Percentiles rank a stretch among this genome's conserved stretches.
phyloP scores from a whole-genome alignment of 129 eudicot species.

The Cynara cardunculus region DNA sequence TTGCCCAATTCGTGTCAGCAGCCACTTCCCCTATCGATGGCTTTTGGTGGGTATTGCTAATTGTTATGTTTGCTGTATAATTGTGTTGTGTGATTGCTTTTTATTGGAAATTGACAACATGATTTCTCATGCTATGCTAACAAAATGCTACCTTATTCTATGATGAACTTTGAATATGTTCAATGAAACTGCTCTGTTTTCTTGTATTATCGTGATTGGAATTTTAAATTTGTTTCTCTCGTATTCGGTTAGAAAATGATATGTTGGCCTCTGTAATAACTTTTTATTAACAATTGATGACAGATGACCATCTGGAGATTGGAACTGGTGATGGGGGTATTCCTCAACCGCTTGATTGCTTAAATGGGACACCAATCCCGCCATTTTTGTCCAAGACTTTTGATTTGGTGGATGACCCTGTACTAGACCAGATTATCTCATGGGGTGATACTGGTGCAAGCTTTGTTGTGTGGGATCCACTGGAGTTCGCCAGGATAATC shows the following conservation, averaged over 20 bases:
- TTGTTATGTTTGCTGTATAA: background rate
- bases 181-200: background rate
- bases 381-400: conserved; percentile 81
- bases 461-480: conserved; percentile 78
- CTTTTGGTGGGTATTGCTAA: conserved; percentile 3
- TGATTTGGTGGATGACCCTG: conserved; percentile 67
- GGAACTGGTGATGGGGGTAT: conserved; percentile 16
- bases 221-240: background rate
- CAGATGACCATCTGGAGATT: conserved; percentile 13
- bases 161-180: background rate
- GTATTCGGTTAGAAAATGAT: background rate
- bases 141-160: background rate
- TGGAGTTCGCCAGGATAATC: conserved; percentile 48
- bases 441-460: conserved; percentile 62
- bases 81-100: background rate
- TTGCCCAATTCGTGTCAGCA: conserved; percentile 3
- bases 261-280: background rate
- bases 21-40: conserved; percentile 1
- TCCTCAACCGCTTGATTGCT: conserved; percentile 59
- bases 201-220: background rate
- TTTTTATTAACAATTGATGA: background rate
- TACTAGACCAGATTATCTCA: conserved; percentile 48
- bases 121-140: background rate
- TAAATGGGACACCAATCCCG: conserved; percentile 54
- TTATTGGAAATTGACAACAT: background rate